Base-by-base conservation (phyloP, 352 stramenopile genomes). In the Thalassiosira exigua region DNA sequence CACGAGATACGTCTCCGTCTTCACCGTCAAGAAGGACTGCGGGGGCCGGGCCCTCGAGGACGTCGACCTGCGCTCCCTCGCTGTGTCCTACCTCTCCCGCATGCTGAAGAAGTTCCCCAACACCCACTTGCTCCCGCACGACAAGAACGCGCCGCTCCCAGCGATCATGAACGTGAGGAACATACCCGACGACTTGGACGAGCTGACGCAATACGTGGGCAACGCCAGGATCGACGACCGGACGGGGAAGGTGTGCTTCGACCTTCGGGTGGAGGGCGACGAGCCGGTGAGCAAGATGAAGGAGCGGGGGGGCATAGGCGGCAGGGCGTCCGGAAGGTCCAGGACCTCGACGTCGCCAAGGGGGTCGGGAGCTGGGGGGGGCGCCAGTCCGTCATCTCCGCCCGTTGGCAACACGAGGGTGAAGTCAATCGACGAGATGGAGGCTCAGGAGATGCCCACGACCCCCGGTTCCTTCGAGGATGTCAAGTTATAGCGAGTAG, bases 1-100 rank as follows among this genome's bases (percentile, higher is more conserved):
- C 5, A 68, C 59, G 19, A 50, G 74, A 17, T 82, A 82, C 53
- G 54, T 82, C 32, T 82, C 74, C 4, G 65, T 82, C 19, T 82
- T 82, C 26, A 82, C 74, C 17, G 74, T 82, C 14, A 82, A 82
- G 33, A 82, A 82, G 32, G 74, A 82, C 44, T 69, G 52, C 27
- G 48, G 68, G 12, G 65, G 65, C 7, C 71, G 69, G 59, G 46
- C 56, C 9, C 30, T 82, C 3, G 66, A 72, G 7, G 21, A 77
- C 65, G 67, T 73, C 24, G 67, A 82, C 44, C 42, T 82, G 0
- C 36, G 74, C 7, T 21, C 58, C 2, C 52, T 82, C 19, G 67
- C 54, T 12, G 62, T 77, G 42, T 19, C 65, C 5, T 82, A 82
- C 44, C 59, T 82, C 3, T 69, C 65, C n/a, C 51, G 68, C 39